Conservation (phyloP, 345 rosid genomes). For the Populus tremula region DNA sequence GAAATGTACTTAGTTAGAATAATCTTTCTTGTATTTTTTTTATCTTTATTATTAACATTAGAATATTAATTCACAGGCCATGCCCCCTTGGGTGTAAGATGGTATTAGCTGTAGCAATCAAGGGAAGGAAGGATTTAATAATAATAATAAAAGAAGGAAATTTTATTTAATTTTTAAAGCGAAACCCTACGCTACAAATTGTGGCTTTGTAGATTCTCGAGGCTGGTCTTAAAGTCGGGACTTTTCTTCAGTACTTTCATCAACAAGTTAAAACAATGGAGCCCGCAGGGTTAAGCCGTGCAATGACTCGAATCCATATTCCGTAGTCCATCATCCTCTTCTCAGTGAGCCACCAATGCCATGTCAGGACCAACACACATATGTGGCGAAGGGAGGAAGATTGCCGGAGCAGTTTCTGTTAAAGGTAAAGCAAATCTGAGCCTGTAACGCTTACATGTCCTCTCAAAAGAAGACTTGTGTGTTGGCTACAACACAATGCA, state of each 20-base stretch:
- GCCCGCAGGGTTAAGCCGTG: not conserved
- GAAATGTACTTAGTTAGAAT: slow-evolving; percentile 20
- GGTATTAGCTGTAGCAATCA: not conserved
- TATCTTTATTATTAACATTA: slow-evolving; percentile 1
- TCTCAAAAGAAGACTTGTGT: not conserved
- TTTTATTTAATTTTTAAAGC: not conserved
- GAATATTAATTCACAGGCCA: slow-evolving; percentile 5
- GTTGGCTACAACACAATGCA: not conserved
- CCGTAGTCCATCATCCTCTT: not conserved
- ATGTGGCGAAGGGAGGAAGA: slow-evolving; percentile 13
- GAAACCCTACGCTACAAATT: not conserved
- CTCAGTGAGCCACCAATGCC: not conserved
- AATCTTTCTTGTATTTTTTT: not conserved
- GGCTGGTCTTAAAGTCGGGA: slow-evolving; percentile 37
- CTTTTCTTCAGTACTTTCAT: slow-evolving; percentile 28
- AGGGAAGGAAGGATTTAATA: not conserved
- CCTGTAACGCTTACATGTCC: not conserved
- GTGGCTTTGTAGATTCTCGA: slow-evolving; percentile 38
- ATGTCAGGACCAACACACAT: slow-evolving; percentile 19
- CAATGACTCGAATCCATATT: not conserved
- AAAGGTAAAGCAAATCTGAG: slow-evolving; percentile 26
- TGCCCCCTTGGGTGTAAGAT: not conserved
- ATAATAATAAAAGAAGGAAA: not conserved
- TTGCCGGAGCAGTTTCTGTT: slow-evolving; percentile 25
- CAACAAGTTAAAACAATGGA: slow-evolving; percentile 6